These are phyloP conservation scores for Sporothrix pallida DNA, from an alignment of 2,329 filamentous ascomycete species.

Conservation along the genomic window DNA sequence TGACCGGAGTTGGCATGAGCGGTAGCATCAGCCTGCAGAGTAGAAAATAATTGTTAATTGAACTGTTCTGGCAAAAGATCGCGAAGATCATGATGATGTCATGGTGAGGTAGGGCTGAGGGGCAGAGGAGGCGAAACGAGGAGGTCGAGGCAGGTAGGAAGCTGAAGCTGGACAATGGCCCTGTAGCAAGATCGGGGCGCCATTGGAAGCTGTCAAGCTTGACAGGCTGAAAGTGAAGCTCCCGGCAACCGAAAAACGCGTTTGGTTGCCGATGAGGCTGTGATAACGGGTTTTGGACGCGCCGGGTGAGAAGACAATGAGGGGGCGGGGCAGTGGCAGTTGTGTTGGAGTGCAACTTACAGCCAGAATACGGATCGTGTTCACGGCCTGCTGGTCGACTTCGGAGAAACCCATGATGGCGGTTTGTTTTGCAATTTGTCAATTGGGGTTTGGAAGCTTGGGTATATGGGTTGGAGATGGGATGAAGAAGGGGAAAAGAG, in stretches of 20 bases:
- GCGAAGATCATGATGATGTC: slow-evolving; percentile 30
- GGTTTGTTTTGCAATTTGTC: slow-evolving; percentile 37
- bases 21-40: slow-evolving; percentile 89
- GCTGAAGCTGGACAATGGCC: neutral
- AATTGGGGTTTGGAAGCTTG: slow-evolving; percentile 23
- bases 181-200: neutral
- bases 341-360: slow-evolving; percentile 64
- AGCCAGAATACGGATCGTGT: slow-evolving; percentile 95
- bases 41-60: slow-evolving; percentile 31
- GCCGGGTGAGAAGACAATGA: slow-evolving; percentile 6
- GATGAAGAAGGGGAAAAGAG: slow-evolving; percentile 35
- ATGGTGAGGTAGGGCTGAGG: slow-evolving; percentile 23
- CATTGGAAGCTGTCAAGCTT: neutral
- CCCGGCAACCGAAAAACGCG: neutral
- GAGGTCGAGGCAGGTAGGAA: neutral
- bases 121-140: neutral
- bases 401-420: slow-evolving; percentile 86
- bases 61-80: neutral
- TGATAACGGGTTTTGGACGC: slow-evolving; percentile 22
- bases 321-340: slow-evolving; percentile 38
- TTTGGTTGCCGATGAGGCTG: neutral
- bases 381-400: slow-evolving; percentile 88
- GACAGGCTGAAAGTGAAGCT: neutral
- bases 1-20: slow-evolving; percentile 95
- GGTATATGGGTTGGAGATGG: slow-evolving; percentile 34